Percentiles rank a stretch among this genome's conserved stretches.
Conservation (phyloP, 371 early-diverging fungal genomes). For the Rhizopus stolonifer region DNA sequence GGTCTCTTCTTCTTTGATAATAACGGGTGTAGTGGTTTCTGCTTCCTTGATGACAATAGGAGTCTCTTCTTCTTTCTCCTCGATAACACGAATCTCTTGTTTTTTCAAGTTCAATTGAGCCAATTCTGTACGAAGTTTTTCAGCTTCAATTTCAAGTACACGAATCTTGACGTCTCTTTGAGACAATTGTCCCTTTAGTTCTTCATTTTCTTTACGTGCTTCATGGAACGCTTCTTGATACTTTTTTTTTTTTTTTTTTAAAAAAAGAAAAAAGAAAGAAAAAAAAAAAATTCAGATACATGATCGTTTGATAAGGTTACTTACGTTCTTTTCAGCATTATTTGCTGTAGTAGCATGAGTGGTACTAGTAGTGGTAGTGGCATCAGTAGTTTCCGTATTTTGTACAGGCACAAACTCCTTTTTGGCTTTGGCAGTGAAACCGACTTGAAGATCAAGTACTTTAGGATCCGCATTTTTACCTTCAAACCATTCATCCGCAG, state of each 20-base stretch:
- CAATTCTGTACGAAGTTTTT: conserved; percentile 48
- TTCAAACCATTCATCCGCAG: conserved; percentile 88
- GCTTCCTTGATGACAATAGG: too few species aligned
- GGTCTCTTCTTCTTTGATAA: too few species aligned
- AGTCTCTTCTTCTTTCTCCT: too few species aligned
- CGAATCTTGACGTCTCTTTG: conserved; percentile 81
- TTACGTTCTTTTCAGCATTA: conserved; percentile 75
- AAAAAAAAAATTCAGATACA: background rate
- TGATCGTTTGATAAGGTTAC: conserved; percentile 4
- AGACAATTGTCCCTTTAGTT: conserved; percentile 74
- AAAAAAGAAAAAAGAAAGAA: too few species aligned
- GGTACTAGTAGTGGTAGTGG: too few species aligned
- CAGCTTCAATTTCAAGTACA: conserved; percentile 72
- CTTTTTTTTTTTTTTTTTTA: conserved; percentile 28
- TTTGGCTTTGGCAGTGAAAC: conserved; percentile 68
- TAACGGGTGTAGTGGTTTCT: too few species aligned
- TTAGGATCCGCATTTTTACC: conserved; percentile 82
- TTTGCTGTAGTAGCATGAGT: too few species aligned
- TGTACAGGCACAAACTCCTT: conserved; percentile 76
- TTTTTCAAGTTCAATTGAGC: conserved; percentile 33
- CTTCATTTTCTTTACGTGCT: conserved; percentile 79
- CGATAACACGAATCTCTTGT: too few species aligned
- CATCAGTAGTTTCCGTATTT: too few species aligned
- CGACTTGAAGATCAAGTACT: conserved; percentile 81
- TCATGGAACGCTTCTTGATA: conserved; percentile 77